These are phyloP conservation scores for Primulina huaijiensis DNA, from an alignment of 257 asterid species.

Conservation along the genomic window DNA sequence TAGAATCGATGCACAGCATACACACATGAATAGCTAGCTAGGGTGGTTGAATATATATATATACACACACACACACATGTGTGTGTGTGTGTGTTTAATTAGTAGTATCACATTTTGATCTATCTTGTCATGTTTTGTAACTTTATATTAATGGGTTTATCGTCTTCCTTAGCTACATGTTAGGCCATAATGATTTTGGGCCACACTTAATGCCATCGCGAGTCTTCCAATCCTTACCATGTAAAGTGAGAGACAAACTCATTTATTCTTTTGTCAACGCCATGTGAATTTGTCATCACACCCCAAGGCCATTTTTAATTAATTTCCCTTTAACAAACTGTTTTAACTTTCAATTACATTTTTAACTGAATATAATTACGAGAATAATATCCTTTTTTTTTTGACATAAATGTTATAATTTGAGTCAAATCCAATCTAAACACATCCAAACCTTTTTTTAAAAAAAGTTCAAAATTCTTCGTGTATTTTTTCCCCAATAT, in stretches of 20 bases:
- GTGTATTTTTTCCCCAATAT: too few relatives aligned
- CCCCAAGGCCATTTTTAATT: slow-evolving; percentile 1
- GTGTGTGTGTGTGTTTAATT: neutral
- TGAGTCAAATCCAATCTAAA: too few relatives aligned
- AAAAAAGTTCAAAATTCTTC: too few relatives aligned
- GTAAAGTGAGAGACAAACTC: slow-evolving; percentile 60
- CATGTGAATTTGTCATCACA: slow-evolving; percentile 50
- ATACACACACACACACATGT: too few relatives aligned
- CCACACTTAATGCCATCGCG: slow-evolving; percentile 16
- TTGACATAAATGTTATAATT: too few relatives aligned
- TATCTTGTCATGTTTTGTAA: slow-evolving; percentile 48
- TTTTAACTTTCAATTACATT: too few relatives aligned
- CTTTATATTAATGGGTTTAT: slow-evolving; percentile 32
- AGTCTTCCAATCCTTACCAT: slow-evolving; percentile 39
- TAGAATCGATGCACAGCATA: slow-evolving; percentile 19
- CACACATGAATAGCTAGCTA: too few relatives aligned
- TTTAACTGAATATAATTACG: too few relatives aligned
- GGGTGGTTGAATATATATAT: too few relatives aligned
- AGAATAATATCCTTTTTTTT: too few relatives aligned
- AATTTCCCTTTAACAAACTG: neutral
- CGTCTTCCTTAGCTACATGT: slow-evolving; percentile 30
- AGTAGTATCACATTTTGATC: slow-evolving; percentile 35
- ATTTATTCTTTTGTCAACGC: slow-evolving; percentile 32
- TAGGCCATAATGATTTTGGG: slow-evolving; percentile 30
- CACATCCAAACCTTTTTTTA: too few relatives aligned